phyloP scores from a whole-genome alignment of 2,329 filamentous ascomycete species.

The Calonectria honghensis region DNA sequence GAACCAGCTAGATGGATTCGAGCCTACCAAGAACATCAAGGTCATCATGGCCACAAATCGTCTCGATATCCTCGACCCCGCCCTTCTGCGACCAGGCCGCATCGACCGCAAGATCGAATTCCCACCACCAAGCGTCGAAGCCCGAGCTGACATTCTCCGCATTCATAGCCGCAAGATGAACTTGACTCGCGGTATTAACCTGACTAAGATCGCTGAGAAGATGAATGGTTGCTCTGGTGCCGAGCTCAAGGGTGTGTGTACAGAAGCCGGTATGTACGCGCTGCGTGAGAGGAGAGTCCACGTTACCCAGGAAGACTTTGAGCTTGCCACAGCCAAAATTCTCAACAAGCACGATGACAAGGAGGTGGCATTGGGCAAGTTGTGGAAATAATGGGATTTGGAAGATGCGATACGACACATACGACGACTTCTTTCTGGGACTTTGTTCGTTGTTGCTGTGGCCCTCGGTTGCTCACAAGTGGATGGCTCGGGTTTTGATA shows the following conservation, averaged over 20 bases:
- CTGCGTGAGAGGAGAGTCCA: conserved; percentile 96
- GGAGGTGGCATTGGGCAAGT: conserved; percentile 91
- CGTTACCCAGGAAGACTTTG: conserved; percentile 99
- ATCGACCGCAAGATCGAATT: conserved; percentile 99
- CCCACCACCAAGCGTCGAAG: conserved; percentile 96
- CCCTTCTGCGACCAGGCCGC: conserved; percentile 93
- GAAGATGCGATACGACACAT: conserved; percentile 44
- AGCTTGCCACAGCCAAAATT: conserved; percentile 98
- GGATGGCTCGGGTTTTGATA: conserved; percentile 51
- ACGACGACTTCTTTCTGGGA: conserved; percentile 45
- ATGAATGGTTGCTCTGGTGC: conserved; percentile 99
- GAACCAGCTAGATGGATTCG: conserved; percentile 98
- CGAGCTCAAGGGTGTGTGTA: conserved; percentile 98
- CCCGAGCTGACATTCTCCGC: conserved; percentile 95
- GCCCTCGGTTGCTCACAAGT: conserved; percentile 45
- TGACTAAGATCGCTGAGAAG: conserved; percentile 99
- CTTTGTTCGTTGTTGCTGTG: conserved; percentile 51
- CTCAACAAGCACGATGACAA: conserved; percentile 99
- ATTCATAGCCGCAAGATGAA: conserved; percentile 99
- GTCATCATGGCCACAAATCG: conserved; percentile 99
- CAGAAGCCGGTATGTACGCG: conserved; percentile 98
- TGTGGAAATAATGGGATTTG: conserved; percentile 72
- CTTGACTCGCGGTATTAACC: conserved; percentile 95
- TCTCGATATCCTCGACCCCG: conserved; percentile 96
- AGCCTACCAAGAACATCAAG: conserved; percentile 99